A percentile compares a stretch with the other conserved stretches of the same genome.
These are phyloP conservation scores for Ogataea methanolica DNA, from an alignment of 805 yeast species.

Conservation along the genomic window DNA sequence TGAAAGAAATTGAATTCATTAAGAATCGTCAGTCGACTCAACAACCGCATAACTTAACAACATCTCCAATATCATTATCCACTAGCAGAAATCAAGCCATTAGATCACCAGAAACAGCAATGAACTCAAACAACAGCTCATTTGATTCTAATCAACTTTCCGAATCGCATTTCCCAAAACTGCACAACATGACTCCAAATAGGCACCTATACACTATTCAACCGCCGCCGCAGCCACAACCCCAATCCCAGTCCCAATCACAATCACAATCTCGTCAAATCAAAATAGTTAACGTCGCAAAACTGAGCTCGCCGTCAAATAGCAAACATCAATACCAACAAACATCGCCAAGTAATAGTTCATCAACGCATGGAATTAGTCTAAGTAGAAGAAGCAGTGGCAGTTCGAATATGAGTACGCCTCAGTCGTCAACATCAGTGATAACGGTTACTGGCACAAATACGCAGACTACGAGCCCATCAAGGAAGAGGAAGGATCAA, in stretches of 20 bases:
- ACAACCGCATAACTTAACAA: neutral
- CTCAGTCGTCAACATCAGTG: neutral
- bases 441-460: neutral
- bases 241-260: neutral
- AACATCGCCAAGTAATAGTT: too few species aligned
- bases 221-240: neutral
- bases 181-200: constrained; percentile 7
- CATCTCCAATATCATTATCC: neutral
- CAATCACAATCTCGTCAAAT: constrained; percentile 5
- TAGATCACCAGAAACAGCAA: neutral
- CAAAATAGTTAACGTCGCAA: constrained; percentile 9
- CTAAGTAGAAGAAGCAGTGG: neutral
- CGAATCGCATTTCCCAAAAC: constrained; percentile 4
- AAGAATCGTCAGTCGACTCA: constrained; percentile 5
- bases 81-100: neutral
- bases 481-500: constrained; percentile 9
- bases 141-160: neutral
- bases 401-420: neutral
- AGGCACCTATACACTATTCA: constrained; percentile 3
- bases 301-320: constrained; percentile 2
- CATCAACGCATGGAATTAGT: too few species aligned
- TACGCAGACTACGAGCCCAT: constrained; percentile 1
- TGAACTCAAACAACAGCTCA: neutral
- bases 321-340: neutral
- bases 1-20: constrained; percentile 23